Percentiles rank a stretch among this genome's conserved stretches.
These are phyloP conservation scores for Ilyonectria mors-panacis DNA, from an alignment of 2,329 filamentous ascomycete species.

Conservation along the genomic window DNA sequence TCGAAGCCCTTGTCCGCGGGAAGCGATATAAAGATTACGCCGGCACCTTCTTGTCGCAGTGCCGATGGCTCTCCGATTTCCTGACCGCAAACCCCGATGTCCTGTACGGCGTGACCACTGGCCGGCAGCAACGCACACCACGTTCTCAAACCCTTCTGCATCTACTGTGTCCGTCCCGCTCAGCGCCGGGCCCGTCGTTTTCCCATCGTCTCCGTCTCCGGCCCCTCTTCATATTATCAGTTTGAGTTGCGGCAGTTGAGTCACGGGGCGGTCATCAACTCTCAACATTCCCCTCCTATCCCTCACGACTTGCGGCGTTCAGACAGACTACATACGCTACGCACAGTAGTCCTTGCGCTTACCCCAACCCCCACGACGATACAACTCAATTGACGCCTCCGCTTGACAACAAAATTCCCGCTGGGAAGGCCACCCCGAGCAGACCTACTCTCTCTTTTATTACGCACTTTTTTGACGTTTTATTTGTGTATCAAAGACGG, in stretches of 20 bases:
- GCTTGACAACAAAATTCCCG: constrained; percentile 16
- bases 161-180: background rate
- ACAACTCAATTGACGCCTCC: constrained; percentile 21
- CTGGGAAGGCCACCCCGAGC: background rate
- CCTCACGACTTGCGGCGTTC: background rate
- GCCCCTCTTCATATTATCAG: background rate
- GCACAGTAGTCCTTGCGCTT: background rate
- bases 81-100: background rate
- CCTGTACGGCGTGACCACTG: constrained; percentile 8
- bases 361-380: constrained; percentile 14
- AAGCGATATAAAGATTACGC: constrained; percentile 32
- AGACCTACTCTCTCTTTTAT: background rate
- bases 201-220: background rate
- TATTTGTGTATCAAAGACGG: background rate
- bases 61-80: constrained; percentile 5
- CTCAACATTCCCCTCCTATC: background rate
- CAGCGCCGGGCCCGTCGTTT: background rate
- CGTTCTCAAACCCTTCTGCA: constrained; percentile 2
- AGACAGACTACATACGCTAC: constrained; percentile 5
- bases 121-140: background rate
- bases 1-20: constrained; percentile 21
- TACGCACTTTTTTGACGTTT: background rate
- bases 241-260: background rate
- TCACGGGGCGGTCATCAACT: constrained; percentile 1
- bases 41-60: constrained; percentile 5